phyloP scores from a whole-genome alignment of 768 basidiomycete species.

The Sistotremastrum niveocremeum region DNA sequence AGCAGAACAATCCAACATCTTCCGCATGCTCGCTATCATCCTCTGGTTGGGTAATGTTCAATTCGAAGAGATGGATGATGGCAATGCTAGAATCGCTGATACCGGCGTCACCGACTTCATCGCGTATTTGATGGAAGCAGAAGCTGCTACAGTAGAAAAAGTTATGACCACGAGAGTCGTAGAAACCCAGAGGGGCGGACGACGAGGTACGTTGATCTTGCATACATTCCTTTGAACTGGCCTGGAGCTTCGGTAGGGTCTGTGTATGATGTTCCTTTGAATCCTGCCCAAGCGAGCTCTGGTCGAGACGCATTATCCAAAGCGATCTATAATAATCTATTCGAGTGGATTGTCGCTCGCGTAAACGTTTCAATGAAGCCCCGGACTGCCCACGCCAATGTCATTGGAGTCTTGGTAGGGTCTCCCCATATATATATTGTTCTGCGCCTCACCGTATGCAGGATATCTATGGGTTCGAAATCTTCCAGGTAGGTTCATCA shows the following conservation, averaged over 20 bases:
- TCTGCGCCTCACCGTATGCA: constrained; percentile 12
- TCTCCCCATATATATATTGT: neutral
- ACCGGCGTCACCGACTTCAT: constrained; percentile 89
- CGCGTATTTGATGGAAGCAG: constrained; percentile 86
- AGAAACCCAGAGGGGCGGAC: constrained; percentile 87
- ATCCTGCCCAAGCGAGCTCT: constrained; percentile 79
- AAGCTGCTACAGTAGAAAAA: constrained; percentile 68
- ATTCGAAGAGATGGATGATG: constrained; percentile 78
- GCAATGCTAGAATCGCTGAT: constrained; percentile 72
- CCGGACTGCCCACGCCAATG: constrained; percentile 51
- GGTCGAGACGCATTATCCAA: constrained; percentile 89
- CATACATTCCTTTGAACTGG: neutral
- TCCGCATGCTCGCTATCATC: constrained; percentile 81
- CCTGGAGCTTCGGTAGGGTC: constrained; percentile 29
- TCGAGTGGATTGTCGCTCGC: constrained; percentile 97
- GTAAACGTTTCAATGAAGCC: constrained; percentile 96
- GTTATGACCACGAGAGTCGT: constrained; percentile 73
- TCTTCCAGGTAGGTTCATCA: constrained; percentile 59
- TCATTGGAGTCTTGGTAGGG: constrained; percentile 84
- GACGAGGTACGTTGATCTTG: constrained; percentile 40
- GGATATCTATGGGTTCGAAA: constrained; percentile 99
- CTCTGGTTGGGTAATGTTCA: constrained; percentile 97
- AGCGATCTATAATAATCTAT: constrained; percentile 95
- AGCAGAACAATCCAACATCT: constrained; percentile 83
- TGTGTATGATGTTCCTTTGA: constrained; percentile 92